phyloP scores from a whole-genome alignment of 2,329 filamentous ascomycete genomes.

The Stachybotrys echinatus region DNA sequence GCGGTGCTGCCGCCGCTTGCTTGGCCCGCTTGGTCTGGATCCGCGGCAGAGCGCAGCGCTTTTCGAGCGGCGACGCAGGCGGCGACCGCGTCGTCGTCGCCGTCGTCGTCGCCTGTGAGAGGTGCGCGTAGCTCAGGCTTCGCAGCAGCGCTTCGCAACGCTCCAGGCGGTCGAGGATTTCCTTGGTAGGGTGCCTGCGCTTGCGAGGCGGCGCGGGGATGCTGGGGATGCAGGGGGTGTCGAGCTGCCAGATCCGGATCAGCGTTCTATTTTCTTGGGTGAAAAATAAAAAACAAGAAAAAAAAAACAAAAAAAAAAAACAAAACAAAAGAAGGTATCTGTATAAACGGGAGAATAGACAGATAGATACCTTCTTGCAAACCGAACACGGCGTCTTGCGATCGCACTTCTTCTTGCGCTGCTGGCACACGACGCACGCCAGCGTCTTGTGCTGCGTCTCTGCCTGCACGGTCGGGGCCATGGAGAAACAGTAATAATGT shows the following conservation, averaged over 20 bases:
- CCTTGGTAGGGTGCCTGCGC: constrained; percentile 20
- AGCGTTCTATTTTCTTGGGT: not conserved
- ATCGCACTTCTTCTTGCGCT: constrained; percentile 28
- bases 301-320: not conserved
- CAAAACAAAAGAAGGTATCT: not conserved
- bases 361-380: constrained; percentile 16
- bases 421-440: constrained; percentile 23
- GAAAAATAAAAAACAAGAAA: not conserved
- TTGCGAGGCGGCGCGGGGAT: constrained; percentile 21
- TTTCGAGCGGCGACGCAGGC: not conserved
- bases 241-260: constrained; percentile 9
- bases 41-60: not conserved
- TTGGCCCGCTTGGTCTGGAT: not conserved
- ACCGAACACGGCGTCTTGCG: constrained; percentile 22
- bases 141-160: constrained; percentile 17
- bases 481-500: not conserved
- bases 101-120: too few relatives aligned
- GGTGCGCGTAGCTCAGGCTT: constrained; percentile 8
- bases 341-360: not conserved
- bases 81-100: not conserved
- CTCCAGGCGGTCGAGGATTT: constrained; percentile 17
- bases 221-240: constrained; percentile 18
- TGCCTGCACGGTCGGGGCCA: not conserved
- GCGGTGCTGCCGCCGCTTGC: too few relatives aligned
- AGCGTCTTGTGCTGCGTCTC: constrained; percentile 1